Conservation (phyloP, 805 yeast genomes). For the Scheffersomyces stipitis region DNA sequence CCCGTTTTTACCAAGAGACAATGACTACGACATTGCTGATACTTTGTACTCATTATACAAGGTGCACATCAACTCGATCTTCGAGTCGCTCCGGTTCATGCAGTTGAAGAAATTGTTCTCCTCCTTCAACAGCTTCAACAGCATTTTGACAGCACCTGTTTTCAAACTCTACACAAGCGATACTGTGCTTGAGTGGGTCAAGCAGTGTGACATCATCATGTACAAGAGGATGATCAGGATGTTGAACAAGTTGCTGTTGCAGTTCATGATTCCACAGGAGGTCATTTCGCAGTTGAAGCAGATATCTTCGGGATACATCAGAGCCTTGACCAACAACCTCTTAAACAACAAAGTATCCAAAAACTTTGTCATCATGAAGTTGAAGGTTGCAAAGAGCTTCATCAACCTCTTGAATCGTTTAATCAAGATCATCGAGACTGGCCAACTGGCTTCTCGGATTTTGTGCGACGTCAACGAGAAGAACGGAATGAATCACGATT, state of each 20-base stretch:
- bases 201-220: slow-evolving; percentile 63
- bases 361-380: slow-evolving; percentile 50
- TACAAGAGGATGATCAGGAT: slow-evolving; percentile 55
- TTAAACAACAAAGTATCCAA: slow-evolving; percentile 45
- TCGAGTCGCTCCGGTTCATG: slow-evolving; percentile 67
- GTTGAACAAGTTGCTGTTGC: slow-evolving; percentile 61
- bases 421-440: slow-evolving; percentile 53
- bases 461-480: slow-evolving; percentile 44
- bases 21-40: slow-evolving; percentile 58
- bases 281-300: slow-evolving; percentile 55
- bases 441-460: slow-evolving; percentile 48
- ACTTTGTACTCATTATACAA: slow-evolving; percentile 63
- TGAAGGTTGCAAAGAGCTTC: slow-evolving; percentile 54
- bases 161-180: slow-evolving; percentile 55
- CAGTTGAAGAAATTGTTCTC: slow-evolving; percentile 60
- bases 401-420: slow-evolving; percentile 53
- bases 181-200: slow-evolving; percentile 59
- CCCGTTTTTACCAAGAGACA: slow-evolving; percentile 42
- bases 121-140: slow-evolving; percentile 51
- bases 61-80: slow-evolving; percentile 61
- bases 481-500: slow-evolving; percentile 54
- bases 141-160: slow-evolving; percentile 61
- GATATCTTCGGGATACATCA: slow-evolving; percentile 50
- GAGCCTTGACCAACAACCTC: slow-evolving; percentile 41
- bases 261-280: slow-evolving; percentile 50